These are phyloP conservation scores for Capronia americana DNA, from an alignment of 2,329 filamentous ascomycete genomes.

Conservation along the genomic window DNA sequence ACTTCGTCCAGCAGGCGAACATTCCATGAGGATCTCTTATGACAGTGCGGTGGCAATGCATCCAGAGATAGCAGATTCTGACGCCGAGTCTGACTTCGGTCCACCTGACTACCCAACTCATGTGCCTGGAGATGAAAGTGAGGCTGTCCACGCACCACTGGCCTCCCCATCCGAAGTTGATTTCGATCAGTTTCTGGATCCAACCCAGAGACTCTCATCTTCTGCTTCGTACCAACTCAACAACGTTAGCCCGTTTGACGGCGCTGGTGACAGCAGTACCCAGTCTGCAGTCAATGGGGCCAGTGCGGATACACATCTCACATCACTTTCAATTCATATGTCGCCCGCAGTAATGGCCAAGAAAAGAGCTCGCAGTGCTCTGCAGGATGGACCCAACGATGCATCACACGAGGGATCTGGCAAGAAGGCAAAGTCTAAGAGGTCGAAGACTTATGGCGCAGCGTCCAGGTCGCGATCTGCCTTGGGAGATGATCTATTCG, in stretches of 20 bases:
- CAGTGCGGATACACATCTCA: slow-evolving; percentile 1
- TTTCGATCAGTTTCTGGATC: slow-evolving; percentile 36
- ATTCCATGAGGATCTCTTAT: slow-evolving; percentile 4
- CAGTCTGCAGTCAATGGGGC: neutral
- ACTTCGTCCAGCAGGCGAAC: neutral
- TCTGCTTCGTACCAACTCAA: slow-evolving; percentile 15
- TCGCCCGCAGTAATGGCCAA: slow-evolving; percentile 11
- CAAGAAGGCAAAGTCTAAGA: slow-evolving; percentile 22
- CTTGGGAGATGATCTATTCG: slow-evolving; percentile 26
- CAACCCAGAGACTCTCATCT: slow-evolving; percentile 34
- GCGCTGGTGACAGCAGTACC: neutral
- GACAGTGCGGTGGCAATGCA: slow-evolving; percentile 26
- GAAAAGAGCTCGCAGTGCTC: slow-evolving; percentile 31
- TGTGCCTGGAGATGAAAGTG: neutral
- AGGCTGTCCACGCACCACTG: slow-evolving; percentile 3
- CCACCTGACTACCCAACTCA: slow-evolving; percentile 20
- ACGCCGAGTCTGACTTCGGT: slow-evolving; percentile 36
- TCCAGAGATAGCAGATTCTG: slow-evolving; percentile 39
- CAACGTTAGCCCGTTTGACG: slow-evolving; percentile 5
- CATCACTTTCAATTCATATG: slow-evolving; percentile 5
- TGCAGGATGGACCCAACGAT: slow-evolving; percentile 10
- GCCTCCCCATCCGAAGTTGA: slow-evolving; percentile 29
- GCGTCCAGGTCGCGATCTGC: slow-evolving; percentile 20
- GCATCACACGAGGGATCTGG: neutral
- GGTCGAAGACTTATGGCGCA: slow-evolving; percentile 32